These are phyloP conservation scores for Thraustochytrium striatum DNA, from an alignment of 352 stramenopile genomes.

Conservation along the genomic window DNA sequence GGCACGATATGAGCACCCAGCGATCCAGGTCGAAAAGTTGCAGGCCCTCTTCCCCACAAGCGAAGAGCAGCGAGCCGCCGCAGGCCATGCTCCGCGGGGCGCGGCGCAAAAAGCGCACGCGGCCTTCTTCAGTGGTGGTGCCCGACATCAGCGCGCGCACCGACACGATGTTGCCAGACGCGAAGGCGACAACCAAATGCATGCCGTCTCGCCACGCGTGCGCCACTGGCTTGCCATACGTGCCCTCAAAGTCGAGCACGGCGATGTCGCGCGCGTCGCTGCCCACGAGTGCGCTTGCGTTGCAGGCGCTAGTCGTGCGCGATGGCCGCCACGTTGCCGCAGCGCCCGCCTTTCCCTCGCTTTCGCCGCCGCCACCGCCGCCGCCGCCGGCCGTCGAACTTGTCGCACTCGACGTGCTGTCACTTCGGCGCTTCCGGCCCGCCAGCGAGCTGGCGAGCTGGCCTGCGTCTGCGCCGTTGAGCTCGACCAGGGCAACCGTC, in stretches of 20 bases:
- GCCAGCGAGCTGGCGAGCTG: no score
- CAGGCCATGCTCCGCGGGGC: not conserved
- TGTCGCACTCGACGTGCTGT: not conserved
- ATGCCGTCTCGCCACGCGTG: conserved; percentile 1
- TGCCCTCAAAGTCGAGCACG: not conserved
- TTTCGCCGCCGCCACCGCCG: not conserved
- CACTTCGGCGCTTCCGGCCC: not conserved
- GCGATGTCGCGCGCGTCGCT: not conserved
- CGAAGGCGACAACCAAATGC: not conserved
- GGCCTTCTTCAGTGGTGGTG: not conserved
- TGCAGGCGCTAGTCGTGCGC: no score
- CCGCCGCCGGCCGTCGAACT: not conserved
- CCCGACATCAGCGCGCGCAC: not conserved
- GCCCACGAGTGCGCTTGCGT: no score
- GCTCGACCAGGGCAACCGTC: not conserved
- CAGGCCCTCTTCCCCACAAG: not conserved
- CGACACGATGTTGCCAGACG: not conserved
- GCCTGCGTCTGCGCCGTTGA: not conserved
- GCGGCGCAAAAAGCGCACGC: not conserved
- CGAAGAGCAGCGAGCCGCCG: not conserved
- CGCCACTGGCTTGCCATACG: not conserved
- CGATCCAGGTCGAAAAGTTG: conserved; percentile 10
- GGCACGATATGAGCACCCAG: not conserved
- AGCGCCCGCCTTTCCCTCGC: no score
- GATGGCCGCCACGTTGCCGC: not conserved